A percentile compares a stretch with the other conserved stretches of the same genome.
Conservation (phyloP, 805 yeast genomes). For the Wickerhamomyces bovis region DNA sequence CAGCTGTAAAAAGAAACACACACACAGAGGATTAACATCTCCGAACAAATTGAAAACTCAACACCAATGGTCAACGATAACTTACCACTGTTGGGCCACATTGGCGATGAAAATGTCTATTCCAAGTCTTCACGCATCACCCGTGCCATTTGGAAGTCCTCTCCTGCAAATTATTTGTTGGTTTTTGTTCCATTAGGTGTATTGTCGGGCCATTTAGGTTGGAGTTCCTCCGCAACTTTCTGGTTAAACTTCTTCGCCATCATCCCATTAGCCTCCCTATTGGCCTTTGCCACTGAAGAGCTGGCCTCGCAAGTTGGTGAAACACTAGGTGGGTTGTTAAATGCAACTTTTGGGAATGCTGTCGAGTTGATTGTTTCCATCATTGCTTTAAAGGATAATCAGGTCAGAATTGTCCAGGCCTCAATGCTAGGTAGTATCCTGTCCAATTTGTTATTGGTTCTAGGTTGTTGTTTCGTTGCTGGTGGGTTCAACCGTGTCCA, state of each 20-base stretch:
- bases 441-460: conserved; percentile 79
- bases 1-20: background rate
- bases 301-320: conserved; percentile 83
- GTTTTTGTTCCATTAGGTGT: conserved; percentile 88
- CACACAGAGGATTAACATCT: background rate
- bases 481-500: conserved; percentile 87
- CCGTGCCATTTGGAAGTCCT: conserved; percentile 37
- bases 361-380: conserved; percentile 93
- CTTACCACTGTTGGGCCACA: conserved; percentile 9
- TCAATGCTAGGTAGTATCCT: conserved; percentile 94
- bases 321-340: conserved; percentile 87
- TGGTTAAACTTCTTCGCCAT: conserved; percentile 81
- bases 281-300: conserved; percentile 93
- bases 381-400: conserved; percentile 80
- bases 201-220: conserved; percentile 54
- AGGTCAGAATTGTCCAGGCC: conserved; percentile 92
- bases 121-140: conserved; percentile 20
- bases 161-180: conserved; percentile 71
- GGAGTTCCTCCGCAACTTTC: conserved; percentile 54
- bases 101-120: conserved; percentile 2
- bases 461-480: conserved; percentile 92
- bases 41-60: too few species aligned
- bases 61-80: conserved; percentile 5
- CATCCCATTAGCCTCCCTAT: conserved; percentile 83
- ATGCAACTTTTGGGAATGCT: conserved; percentile 97